These are phyloP conservation scores for Pseudisothecium myosuroides DNA, from an alignment of 225 moss, liverwort and hornwort genomes.

Conservation along the genomic window DNA sequence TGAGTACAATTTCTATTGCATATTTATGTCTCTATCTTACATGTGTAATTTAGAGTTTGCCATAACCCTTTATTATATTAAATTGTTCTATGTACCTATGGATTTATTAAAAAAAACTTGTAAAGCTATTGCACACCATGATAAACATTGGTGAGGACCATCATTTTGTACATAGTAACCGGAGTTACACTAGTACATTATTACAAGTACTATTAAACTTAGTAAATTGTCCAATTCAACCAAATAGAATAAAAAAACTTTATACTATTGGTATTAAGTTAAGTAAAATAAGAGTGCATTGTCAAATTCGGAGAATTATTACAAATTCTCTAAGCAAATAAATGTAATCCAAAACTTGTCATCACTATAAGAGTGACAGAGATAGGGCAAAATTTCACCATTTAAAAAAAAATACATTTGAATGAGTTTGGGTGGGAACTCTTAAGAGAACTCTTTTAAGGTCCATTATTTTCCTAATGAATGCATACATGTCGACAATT, in stretches of 20 bases:
- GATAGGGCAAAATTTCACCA: neutral
- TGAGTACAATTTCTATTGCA: neutral
- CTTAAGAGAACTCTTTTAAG: rapidly evolving
- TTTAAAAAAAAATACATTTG: neutral
- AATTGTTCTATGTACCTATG: neutral
- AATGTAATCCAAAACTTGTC: rapidly evolving
- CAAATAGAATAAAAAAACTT: too few relatives aligned
- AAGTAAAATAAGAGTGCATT: neutral
- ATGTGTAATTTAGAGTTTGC: neutral
- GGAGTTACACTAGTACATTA: too few relatives aligned
- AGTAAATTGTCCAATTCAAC: neutral
- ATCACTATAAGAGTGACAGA: rapidly evolving
- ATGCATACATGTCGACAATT: neutral
- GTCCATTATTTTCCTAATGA: neutral
- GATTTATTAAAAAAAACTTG: neutral
- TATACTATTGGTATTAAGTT: neutral
- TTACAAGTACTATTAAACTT: too few relatives aligned
- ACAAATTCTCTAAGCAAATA: neutral
- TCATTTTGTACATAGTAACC: rapidly evolving
- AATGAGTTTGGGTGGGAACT: rapidly evolving
- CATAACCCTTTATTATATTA: rapidly evolving
- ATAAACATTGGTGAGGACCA: neutral
- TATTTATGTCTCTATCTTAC: too few relatives aligned
- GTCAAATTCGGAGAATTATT: neutral
- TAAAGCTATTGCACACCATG: neutral